Conservation (phyloP, 805 yeast species). For the Kodamaea leandrae region DNA sequence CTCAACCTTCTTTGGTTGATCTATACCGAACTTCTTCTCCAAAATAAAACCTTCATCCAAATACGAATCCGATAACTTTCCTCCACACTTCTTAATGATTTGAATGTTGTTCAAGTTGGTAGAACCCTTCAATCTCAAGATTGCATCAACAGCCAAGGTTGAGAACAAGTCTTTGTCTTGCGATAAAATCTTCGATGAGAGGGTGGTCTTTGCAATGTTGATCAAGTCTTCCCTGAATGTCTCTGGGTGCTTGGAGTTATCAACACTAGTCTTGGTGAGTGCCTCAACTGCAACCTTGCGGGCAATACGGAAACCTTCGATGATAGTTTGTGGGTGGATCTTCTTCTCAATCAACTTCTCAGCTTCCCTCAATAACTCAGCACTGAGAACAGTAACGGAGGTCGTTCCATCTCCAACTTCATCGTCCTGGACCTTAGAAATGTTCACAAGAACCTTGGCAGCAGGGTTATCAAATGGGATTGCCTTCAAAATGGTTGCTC, state of each 20-base stretch:
- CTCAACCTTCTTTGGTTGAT: slow-evolving; percentile 82
- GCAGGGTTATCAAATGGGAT: slow-evolving; percentile 97
- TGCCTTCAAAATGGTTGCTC: slow-evolving; percentile 92
- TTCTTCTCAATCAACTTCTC: slow-evolving; percentile 87
- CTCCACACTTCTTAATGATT: slow-evolving; percentile 90
- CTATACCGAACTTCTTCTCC: slow-evolving; percentile 88
- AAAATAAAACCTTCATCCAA: slow-evolving; percentile 94
- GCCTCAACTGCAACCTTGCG: slow-evolving; percentile 78
- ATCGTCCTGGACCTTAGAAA: slow-evolving; percentile 94
- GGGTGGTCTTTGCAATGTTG: slow-evolving; percentile 88
- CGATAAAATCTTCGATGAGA: slow-evolving; percentile 89
- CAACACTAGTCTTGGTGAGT: slow-evolving; percentile 73
- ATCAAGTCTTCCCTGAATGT: slow-evolving; percentile 73
- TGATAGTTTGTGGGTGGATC: slow-evolving; percentile 96
- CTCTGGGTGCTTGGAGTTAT: slow-evolving; percentile 57
- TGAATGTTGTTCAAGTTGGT: slow-evolving; percentile 91
- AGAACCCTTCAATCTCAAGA: slow-evolving; percentile 79
- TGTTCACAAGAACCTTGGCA: slow-evolving; percentile 91
- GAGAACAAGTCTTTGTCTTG: slow-evolving; percentile 93
- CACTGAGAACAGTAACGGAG: slow-evolving; percentile 86
- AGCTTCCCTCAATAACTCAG: slow-evolving; percentile 92
- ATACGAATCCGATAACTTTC: slow-evolving; percentile 85
- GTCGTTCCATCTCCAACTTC: slow-evolving; percentile 99
- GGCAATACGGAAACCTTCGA: slow-evolving; percentile 93
- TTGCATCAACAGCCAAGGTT: slow-evolving; percentile 89